Conservation (phyloP, 441 rosid species). For the Macaranga tanarius region DNA sequence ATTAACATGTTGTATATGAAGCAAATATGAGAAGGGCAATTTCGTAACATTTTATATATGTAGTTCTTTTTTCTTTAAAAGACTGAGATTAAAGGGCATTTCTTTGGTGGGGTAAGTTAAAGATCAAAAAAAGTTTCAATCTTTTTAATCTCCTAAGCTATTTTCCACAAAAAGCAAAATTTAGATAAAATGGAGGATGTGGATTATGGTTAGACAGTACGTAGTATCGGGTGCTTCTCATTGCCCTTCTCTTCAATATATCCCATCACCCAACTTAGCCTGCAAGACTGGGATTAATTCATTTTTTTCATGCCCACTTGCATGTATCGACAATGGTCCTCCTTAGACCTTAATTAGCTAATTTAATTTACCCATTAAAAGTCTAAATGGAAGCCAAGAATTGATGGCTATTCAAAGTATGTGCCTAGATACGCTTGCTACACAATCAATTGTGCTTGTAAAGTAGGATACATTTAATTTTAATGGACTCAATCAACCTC, state of each 20-base stretch:
- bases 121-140: constrained; percentile 13
- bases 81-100: neutral
- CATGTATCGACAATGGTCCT: constrained; percentile 13
- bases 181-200: constrained; percentile 10
- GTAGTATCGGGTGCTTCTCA: constrained; percentile 43
- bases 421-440: constrained; percentile 3
- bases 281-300: constrained; percentile 13
- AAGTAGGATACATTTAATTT: neutral
- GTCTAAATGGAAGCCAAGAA: neutral
- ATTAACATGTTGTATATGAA: neutral
- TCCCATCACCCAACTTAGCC: constrained; percentile 34
- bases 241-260: constrained; percentile 21
- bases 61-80: no score
- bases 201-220: constrained; percentile 28
- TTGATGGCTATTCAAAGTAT: constrained; percentile 2
- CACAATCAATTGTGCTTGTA: neutral
- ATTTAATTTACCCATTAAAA: neutral
- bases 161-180: constrained; percentile 32
- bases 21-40: neutral
- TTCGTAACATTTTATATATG: neutral
- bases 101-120: constrained; percentile 24
- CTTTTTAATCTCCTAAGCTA: constrained; percentile 8
- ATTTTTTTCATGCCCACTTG: constrained; percentile 17
- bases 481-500: neutral
- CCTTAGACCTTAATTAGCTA: constrained; percentile 6